Evolutionary conservation across 352 stramenopile genomes (phyloP), one percentile per base, ranked within the genome.

Genomic region (Pythium grandisporangium): DNA sequence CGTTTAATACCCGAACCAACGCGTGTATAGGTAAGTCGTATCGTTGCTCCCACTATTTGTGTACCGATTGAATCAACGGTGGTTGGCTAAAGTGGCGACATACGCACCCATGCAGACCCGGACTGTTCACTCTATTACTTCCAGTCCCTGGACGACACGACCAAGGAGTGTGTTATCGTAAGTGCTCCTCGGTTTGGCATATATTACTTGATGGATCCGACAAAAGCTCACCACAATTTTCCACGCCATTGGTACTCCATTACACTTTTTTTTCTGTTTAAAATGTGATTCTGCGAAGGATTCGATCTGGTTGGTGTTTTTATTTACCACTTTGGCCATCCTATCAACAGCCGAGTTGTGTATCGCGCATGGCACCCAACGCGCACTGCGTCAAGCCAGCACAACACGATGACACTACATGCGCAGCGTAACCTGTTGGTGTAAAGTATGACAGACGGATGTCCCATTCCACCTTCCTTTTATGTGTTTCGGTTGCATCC

Each of bases 51-150:
- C 20, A 35, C 26, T 22, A 19, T 7, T 13, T 11, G 11, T n/a
- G 12, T 3, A 30, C 23, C 23, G 29, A 30, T 30, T 14, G n/a
- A 19, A 26, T 21, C 12, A 22, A 5, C 35, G 14, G 14, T 37
- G 21, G 5, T 46, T 8, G n/a, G n/a, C n/a, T n/a, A n/a, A n/a
- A n/a, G n/a, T n/a, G n/a, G n/a, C n/a, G n/a, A n/a, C n/a, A n/a
- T n/a, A n/a, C n/a, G n/a, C n/a, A 33, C 36, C 12, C 14, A 10
- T 37, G 25, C 16, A 85, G 72, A 84, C 32, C 73, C 73, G 2
- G 59, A 74, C 12, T 87, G 73, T 36, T 62, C 65, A 10, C 43
- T 49, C n/a, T 81, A 75, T 44, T 84, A 76, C 49, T 86, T 84
- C 38, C 64, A 86, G 44, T 58, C 29, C 5, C 48, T 86, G 8